Evolutionary conservation across 1,139 yeast species (phyloP), one percentile per base, ranked within the genome.

Genomic region (Magnusiomyces ingens): DNA sequence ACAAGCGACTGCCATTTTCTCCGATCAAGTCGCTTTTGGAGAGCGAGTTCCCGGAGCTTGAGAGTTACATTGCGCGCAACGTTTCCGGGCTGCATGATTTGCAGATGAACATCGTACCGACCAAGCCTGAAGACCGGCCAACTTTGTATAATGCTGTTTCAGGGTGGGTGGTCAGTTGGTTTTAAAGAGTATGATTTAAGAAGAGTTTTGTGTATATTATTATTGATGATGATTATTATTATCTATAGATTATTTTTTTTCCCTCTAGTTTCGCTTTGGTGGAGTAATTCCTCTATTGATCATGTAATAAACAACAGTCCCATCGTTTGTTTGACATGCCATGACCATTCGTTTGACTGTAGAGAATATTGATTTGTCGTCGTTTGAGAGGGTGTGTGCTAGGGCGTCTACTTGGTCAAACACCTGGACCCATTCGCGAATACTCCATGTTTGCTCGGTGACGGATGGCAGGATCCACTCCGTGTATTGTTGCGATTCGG

Each of bases 261-360:
- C n/a, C 43, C n/a, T 26, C 40, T 46, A 80, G 60, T 79, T 79
- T 61, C 76, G 76, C 43, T 80, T 69, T 2, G 90, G 90, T 63
- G 76, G 78, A 10, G 75, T 78, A 17, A 84, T 71, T 0, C 88
- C 90, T 57, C 78, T 77, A 62, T 82, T 78, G 41, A 83, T 75
- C 60, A 80, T 76, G 62, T 84, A 84, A 62, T 82, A 85, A 4
- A 83, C 85, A 2, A 85, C 75, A 0, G 89, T 81, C 0, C 86
- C 83, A 64, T 84, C 91, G 52, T 75, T 75, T 54, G 82, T 80
- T 8, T 79, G 74, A 58, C 84, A 70, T 0, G 80, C 89, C 64
- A 82, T 67, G 0, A 82, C 71, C 1, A 84, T 53, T 50, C 83
- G 67, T 21, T 63, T 63, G 13, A 42, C 43, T 15, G 18, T 35